These are phyloP conservation scores for Tolypocladium sp. DNA, from an alignment of 2,329 filamentous ascomycete genomes.

Conservation along the genomic window DNA sequence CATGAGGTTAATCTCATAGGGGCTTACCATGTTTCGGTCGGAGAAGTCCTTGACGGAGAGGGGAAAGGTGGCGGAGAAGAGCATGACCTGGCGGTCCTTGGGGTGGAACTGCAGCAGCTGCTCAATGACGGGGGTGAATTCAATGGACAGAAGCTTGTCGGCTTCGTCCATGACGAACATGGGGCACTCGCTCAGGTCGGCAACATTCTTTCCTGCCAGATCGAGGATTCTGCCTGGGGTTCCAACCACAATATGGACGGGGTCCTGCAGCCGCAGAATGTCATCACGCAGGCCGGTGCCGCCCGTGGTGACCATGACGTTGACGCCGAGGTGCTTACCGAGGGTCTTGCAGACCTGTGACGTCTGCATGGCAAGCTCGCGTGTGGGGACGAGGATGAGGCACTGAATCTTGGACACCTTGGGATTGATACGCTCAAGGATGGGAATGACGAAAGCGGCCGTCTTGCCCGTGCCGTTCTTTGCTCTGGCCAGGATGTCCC, in stretches of 20 bases:
- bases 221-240: constrained; percentile 95
- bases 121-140: constrained; percentile 97
- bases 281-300: constrained; percentile 93
- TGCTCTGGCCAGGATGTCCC: constrained; percentile 90
- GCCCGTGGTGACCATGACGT: constrained; percentile 98
- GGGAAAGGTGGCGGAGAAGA: constrained; percentile 97
- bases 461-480: constrained; percentile 99
- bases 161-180: constrained; percentile 99
- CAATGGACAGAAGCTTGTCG: constrained; percentile 91
- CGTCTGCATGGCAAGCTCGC: constrained; percentile 95
- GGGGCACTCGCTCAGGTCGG: constrained; percentile 89
- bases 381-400: constrained; percentile 89
- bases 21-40: constrained; percentile 93
- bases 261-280: constrained; percentile 86
- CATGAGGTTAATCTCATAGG: constrained; percentile 99
- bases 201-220: constrained; percentile 90
- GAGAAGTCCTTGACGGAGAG: constrained; percentile 96
- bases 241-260: constrained; percentile 95
- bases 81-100: constrained; percentile 97
- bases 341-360: constrained; percentile 99
- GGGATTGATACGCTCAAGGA: constrained; percentile 90
- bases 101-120: constrained; percentile 92
- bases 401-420: constrained; percentile 96
- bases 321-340: constrained; percentile 92
- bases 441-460: constrained; percentile 93